These are phyloP conservation scores for Psilocybe tampanensis DNA, from an alignment of 768 basidiomycete species.

Conservation along the genomic window DNA sequence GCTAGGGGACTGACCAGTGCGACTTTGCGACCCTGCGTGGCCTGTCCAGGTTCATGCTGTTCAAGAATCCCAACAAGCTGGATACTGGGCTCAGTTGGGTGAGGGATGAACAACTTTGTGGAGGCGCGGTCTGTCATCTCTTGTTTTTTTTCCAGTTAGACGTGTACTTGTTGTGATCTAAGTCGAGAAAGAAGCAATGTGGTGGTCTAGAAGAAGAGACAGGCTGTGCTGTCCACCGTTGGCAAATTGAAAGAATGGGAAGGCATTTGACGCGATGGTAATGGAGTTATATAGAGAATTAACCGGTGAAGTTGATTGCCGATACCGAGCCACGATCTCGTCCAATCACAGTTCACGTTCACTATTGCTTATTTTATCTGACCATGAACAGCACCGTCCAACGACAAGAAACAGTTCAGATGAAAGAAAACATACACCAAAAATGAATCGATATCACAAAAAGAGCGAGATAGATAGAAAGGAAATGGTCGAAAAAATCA, in stretches of 20 bases:
- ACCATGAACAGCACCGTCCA: too few relatives aligned
- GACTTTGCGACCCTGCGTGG: slow-evolving; percentile 61
- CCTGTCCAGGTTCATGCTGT: slow-evolving; percentile 50
- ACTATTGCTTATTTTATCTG: not conserved
- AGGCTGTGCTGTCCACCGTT: not conserved
- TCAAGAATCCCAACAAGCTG: slow-evolving; percentile 63
- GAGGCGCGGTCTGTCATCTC: slow-evolving; percentile 37
- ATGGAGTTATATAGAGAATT: not conserved
- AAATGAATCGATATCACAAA: not conserved
- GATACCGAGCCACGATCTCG: not conserved
- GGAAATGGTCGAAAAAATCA: slow-evolving; percentile 7
- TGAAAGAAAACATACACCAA: not conserved
- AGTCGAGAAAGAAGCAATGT: not conserved
- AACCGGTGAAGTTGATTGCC: slow-evolving; percentile 5
- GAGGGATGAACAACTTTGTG: slow-evolving; percentile 56
- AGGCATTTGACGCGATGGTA: not conserved
- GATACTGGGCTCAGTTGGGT: slow-evolving; percentile 42
- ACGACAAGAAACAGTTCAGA: not conserved
- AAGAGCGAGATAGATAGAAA: not conserved
- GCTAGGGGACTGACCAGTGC: slow-evolving; percentile 54
- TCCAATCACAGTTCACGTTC: not conserved
- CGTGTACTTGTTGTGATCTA: not conserved
- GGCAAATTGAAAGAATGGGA: not conserved
- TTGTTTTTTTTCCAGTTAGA: not conserved
- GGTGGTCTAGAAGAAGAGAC: not conserved